Percentiles rank a stretch among this genome's conserved stretches.
Evolutionary conservation across 495 filamentous ascomycete species (phyloP).

Genomic region (Glonium stellatum): DNA sequence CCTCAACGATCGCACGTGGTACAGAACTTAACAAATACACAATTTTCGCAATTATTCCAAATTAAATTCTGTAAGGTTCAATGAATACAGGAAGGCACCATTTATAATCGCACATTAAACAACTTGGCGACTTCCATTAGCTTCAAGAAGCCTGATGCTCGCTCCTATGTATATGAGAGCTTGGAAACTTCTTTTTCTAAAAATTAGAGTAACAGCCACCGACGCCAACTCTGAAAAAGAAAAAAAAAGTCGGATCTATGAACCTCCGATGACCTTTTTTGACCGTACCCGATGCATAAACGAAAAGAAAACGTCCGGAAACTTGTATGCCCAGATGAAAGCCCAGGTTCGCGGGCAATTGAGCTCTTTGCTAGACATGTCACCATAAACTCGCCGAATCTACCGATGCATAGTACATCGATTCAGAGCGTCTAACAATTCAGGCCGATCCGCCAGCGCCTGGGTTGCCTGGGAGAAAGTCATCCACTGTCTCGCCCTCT

Average conservation of each 20-base stretch:
- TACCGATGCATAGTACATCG: slow-evolving; percentile 60
- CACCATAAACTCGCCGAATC: slow-evolving; percentile 1
- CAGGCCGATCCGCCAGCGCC: slow-evolving; percentile 69
- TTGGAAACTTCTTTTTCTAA: not conserved
- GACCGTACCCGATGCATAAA: slow-evolving; percentile 21
- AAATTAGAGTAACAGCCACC: slow-evolving; percentile 2
- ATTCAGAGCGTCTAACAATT: slow-evolving; percentile 79
- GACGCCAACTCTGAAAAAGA: slow-evolving; percentile 10
- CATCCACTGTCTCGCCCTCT: slow-evolving; percentile 84
- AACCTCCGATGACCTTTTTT: slow-evolving; percentile 16
- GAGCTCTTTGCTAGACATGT: not conserved
- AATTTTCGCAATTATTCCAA: too few relatives aligned
- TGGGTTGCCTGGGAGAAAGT: slow-evolving; percentile 71
- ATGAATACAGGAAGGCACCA: not conserved
- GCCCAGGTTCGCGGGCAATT: not conserved
- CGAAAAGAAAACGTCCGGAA: slow-evolving; percentile 6
- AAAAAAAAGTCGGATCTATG: slow-evolving; percentile 11
- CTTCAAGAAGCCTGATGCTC: not conserved
- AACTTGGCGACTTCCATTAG: not conserved
- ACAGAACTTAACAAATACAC: too few relatives aligned
- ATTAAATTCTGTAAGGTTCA: not conserved
- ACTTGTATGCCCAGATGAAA: not conserved
- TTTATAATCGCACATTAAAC: not conserved
- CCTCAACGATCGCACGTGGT: too few relatives aligned
- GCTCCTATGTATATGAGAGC: not conserved